Evolutionary conservation across 2,329 filamentous ascomycete species (phyloP), one percentile per base, ranked within the genome.

Genomic region (Clarireedia hainanense): DNA sequence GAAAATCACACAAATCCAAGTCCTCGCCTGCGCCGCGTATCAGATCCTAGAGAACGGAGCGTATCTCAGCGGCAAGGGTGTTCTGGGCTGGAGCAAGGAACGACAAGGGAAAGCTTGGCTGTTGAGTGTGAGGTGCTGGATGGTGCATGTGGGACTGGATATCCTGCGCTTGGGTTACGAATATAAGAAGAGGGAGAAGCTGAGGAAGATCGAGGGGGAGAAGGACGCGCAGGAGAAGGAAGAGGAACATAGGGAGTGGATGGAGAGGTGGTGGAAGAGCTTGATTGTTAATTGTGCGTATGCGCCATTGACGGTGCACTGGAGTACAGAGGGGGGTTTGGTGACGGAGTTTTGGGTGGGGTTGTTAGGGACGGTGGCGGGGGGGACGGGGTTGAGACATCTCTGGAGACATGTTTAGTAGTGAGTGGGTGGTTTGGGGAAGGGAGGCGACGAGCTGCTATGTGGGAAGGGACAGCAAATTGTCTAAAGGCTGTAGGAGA

Each of bases 41-140:
- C 91, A 96, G 72, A 73, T 81, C 1, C 77, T 92, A 42, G 94
- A 99, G 75, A 96, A 96, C 72, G 78, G 80, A 40, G 87, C 87
- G 15, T 95, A 87, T 74, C 78, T 97, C 39, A 78, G 84, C 3
- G 76, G 77, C 58, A 91, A 91, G 70, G 85, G 86, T 20, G 80
- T 95, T 3, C 68, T 96, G 50, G 76, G 73, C 15, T 77, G 81
- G 72, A 71, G 72, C 5, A 75, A 77, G 14, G 76, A 79, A 48
- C 79, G 78, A 48, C 79, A 88, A 68, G 77, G 70, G 27, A 76
- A 74, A 62, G 84, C 85, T 68, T 85, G 80, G 71, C 69, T 84
- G 17, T 88, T 86, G 83, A 91, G 88, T 71, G 84, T 82, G 56
- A 79, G 90, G 46, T 88, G 87, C 60, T 97, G 92, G 90, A 82